Evolutionary conservation across 192 early-diverging fungal genomes (phyloP), one percentile per base, ranked within the genome.

Genomic region (Rhizoclosmatium sp.): DNA sequence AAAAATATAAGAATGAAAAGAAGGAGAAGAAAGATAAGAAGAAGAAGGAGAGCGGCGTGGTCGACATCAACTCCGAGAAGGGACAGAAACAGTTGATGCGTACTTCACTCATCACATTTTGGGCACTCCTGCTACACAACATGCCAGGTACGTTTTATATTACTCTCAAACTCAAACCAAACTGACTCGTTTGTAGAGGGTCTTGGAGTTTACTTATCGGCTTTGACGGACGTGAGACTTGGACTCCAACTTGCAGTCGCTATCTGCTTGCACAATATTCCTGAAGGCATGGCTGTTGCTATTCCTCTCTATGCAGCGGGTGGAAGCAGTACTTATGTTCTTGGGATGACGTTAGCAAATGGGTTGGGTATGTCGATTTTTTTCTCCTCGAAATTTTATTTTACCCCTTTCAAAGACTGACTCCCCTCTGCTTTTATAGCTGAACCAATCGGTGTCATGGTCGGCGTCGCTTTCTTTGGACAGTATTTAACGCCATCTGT

Each of bases 211-310:
- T 89, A 89, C 71, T 80, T 89, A 31, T 80, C 85, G 4, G 71
- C 84, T 10, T 73, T 89, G 40, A 77, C 80, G 9, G 82, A 89
- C 68, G 31, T 71, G 4, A 76, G 82, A 3, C 80, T 87, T 23
- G 87, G 88, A 7, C 58, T 81, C 2, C 85, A 89, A 79, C 80
- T 89, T 1, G 83, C 86, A 4, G 76, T 84, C 9, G 88, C 88
- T 42, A 89, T 89, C 68, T 61, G 85, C 5, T 76, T 89, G 45
- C 86, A 89, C 81, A 89, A 89, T 70, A 84, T 85, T 64, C 86
- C 82, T 19, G 88, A 89, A 69, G 88, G 88, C 23, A 89, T 89
- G 88, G 88, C 88, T 4, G 86, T 89, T 23, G 88, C 86, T n/a
- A 86, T 89, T 48, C 88, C 88, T 9, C 69, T 89, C 16, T 87